Percentiles rank a stretch among this genome's conserved stretches.
phyloP scores from a whole-genome alignment of 129 eudicot species.

The Pittosporum tobira region DNA sequence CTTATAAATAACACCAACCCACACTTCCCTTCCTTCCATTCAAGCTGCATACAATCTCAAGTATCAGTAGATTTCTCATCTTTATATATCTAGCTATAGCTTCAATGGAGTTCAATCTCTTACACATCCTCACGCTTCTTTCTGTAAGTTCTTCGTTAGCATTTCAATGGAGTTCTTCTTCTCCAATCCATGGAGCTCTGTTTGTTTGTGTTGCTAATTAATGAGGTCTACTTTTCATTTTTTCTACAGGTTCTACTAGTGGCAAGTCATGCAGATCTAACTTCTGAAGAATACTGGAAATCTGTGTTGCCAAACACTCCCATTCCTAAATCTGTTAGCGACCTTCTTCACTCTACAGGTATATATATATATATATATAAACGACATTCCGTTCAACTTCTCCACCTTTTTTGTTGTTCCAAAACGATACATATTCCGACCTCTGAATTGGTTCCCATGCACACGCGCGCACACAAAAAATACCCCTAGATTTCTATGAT shows the following conservation, averaged over 20 bases:
- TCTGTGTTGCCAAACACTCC: constrained; percentile 33
- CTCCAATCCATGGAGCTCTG: too few species aligned
- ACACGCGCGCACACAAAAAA: too few species aligned
- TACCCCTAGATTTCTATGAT: too few species aligned
- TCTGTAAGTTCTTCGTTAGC: constrained; percentile 22
- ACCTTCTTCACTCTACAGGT: constrained; percentile 25
- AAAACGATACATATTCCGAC: too few species aligned
- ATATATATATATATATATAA: neutral
- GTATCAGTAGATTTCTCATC: neutral
- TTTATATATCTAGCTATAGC: neutral
- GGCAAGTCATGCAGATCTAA: constrained; percentile 34
- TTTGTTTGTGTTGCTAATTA: neutral
- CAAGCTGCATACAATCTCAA: neutral
- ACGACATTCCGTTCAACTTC: too few species aligned
- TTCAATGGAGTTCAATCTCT: constrained; percentile 26
- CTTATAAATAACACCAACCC: constrained; percentile 16
- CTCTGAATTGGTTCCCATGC: too few species aligned
- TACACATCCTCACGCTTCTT: constrained; percentile 12
- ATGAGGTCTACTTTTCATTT: neutral
- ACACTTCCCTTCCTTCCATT: constrained; percentile 1
- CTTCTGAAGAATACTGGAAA: constrained; percentile 29
- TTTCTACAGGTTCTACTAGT: constrained; percentile 26
- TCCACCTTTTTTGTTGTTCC: too few species aligned
- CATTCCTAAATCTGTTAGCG: constrained; percentile 29
- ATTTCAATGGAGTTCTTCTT: neutral